Evolutionary conservation across 352 stramenopile genomes (phyloP).

Genomic region (Discostella stelligera): DNA sequence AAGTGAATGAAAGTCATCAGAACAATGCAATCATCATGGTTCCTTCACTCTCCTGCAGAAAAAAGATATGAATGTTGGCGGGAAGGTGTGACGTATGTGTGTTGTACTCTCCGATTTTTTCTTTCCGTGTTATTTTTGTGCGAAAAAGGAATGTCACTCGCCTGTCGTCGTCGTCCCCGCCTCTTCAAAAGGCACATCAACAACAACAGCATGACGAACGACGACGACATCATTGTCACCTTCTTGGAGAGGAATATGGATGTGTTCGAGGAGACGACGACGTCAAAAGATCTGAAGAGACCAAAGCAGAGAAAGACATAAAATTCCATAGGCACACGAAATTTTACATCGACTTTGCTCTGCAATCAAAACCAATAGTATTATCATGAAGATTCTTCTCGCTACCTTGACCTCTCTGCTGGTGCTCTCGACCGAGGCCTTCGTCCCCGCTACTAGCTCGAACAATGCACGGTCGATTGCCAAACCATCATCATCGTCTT

Average conservation of each 20-base stretch:
- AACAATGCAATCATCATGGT: too few species aligned
- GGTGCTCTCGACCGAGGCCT: conserved; percentile 12
- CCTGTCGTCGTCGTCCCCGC: neutral
- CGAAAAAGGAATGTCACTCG: neutral
- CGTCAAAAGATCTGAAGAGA: neutral
- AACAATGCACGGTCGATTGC: neutral
- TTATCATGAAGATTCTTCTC: neutral
- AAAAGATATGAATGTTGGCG: too few species aligned
- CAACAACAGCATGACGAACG: neutral
- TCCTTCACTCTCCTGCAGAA: too few species aligned
- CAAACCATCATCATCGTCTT: neutral
- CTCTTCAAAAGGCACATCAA: too few species aligned
- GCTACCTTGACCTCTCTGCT: conserved; percentile 7
- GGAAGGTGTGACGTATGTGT: neutral
- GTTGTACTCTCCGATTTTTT: neutral
- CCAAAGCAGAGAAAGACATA: neutral
- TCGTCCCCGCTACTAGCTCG: conserved; percentile 6
- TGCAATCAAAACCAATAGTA: neutral
- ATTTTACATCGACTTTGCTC: conserved; percentile 1
- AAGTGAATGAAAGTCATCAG: too few species aligned
- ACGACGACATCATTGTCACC: neutral
- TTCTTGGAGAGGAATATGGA: too few species aligned
- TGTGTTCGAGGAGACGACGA: neutral
- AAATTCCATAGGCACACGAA: neutral
- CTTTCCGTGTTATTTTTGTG: neutral